Evolutionary conservation across 306 rosid species (phyloP), one percentile per base, ranked within the genome.

Genomic region (Begonia loranthoides): DNA sequence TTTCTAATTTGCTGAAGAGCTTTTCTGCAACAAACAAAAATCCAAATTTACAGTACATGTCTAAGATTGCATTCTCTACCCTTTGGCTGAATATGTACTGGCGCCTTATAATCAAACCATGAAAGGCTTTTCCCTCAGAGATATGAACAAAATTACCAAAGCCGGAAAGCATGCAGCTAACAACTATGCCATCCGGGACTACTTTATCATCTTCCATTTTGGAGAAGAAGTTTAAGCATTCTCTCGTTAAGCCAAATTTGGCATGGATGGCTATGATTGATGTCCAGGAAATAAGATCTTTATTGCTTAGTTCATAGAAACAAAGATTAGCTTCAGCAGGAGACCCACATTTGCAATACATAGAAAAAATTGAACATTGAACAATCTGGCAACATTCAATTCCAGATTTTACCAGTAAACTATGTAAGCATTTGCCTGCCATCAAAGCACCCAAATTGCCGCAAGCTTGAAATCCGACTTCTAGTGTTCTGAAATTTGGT

Each of bases 381-480:
- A 77, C 68, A 48, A 45, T 69, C 49, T 65, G 72, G 6, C 59
- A 71, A 56, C 74, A 62, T 17, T 61, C 82, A 69, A 69, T 50
- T 62, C 96, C 94, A 7, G 50, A 64, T 76, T 82, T 82, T 10
- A 73, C 41, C 2, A 33, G 76, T 54, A 83, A 73, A 36, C 84
- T 65, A 50, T 83, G 96, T 46, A 83, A 71, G 68, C 87, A 82
- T 66, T 55, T 75, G 13, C 90, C 96, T 64, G 69, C 70, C 13
- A 50, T 55, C 43, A 83, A 45, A 69, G 76, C 80, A 62, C 64
- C 68, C 10, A 82, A 33, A 66, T 69, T 56, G 41, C 79, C 87
- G 56, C 96, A 87, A 69, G 90, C 94, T 55, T 80, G 77, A 67
- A 87, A 61, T 50, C 96, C 94, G 47, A 74, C 83, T 56, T 81